A percentile compares a stretch with the other conserved stretches of the same genome.
These are phyloP conservation scores for Colletotrichum sp. DNA, from an alignment of 2,329 filamentous ascomycete species.

Conservation along the genomic window DNA sequence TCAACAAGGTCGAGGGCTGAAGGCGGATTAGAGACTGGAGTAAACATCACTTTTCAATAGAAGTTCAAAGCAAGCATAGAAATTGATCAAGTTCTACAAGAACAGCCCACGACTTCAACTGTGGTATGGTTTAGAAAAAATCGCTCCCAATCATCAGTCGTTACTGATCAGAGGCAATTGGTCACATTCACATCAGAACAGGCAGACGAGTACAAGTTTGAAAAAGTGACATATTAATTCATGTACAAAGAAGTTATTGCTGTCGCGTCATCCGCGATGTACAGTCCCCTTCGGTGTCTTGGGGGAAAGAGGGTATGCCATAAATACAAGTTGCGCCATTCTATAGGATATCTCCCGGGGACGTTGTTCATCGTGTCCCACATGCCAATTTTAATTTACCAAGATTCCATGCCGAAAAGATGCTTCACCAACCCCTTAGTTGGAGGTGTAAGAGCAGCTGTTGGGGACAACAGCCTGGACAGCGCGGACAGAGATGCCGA, in stretches of 20 bases:
- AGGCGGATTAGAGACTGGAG: not conserved
- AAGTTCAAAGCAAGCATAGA: not conserved
- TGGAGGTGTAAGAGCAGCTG: conserved; percentile 39
- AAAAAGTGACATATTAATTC: not conserved
- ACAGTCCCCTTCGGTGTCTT: not conserved
- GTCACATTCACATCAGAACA: not conserved
- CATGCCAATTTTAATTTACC: not conserved
- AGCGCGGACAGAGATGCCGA: conserved; percentile 37
- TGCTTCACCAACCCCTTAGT: not conserved
- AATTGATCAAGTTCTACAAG: not conserved
- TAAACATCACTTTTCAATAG: not conserved
- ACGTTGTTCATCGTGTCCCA: not conserved
- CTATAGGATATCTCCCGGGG: not conserved
- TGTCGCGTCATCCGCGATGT: not conserved
- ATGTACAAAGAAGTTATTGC: not conserved
- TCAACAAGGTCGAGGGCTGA: conserved; percentile 35
- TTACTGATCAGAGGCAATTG: accelerated
- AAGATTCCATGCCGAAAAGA: not conserved
- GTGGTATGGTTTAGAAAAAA: too few species aligned
- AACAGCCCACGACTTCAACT: too few species aligned
- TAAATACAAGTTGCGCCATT: not conserved
- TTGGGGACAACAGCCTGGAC: conserved; percentile 33
- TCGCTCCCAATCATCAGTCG: not conserved
- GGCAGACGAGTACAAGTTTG: accelerated
- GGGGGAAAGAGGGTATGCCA: not conserved